phyloP scores from a whole-genome alignment of 1,139 yeast species.

The Hyphopichia wangnamkhiaoensis region DNA sequence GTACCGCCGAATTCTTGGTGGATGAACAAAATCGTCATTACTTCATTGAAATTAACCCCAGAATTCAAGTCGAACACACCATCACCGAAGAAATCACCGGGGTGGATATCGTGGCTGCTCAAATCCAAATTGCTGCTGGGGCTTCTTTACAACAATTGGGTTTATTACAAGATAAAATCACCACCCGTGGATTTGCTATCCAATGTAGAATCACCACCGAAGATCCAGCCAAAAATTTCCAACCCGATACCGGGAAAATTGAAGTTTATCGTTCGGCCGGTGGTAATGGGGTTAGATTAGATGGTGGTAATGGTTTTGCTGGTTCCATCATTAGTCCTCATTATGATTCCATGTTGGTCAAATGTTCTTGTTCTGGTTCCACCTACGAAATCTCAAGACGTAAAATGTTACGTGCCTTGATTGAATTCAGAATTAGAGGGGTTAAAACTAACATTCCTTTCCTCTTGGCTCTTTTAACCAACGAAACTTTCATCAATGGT shows the following conservation, averaged over 20 bases:
- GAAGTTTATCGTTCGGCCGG: constrained; percentile 99
- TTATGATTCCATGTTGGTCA: constrained; percentile 97
- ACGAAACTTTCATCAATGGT: constrained; percentile 85
- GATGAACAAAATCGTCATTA: constrained; percentile 94
- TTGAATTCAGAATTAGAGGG: constrained; percentile 98
- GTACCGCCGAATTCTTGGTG: constrained; percentile 97
- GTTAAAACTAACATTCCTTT: constrained; percentile 98
- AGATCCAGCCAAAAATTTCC: constrained; percentile 95
- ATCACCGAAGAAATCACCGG: constrained; percentile 99
- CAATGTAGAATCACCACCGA: constrained; percentile 99
- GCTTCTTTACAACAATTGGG: constrained; percentile 92
- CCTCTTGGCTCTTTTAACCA: constrained; percentile 86
- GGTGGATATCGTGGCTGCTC: constrained; percentile 97
- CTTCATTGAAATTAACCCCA: constrained; percentile 97
- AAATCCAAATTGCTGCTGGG: constrained; percentile 98
- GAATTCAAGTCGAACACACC: constrained; percentile 98
- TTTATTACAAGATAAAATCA: constrained; percentile 87
- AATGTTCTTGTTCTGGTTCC: constrained; percentile 95
- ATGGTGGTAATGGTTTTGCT: constrained; percentile 99
- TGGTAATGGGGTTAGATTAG: constrained; percentile 98
- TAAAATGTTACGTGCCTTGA: constrained; percentile 94
- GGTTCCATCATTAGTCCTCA: constrained; percentile 97
- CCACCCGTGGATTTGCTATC: constrained; percentile 96
- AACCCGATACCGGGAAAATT: constrained; percentile 97
- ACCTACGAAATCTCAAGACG: constrained; percentile 96